Base-by-base conservation (phyloP, 1,284 basidiomycete genomes). In the Pseudozyma sp. region DNA sequence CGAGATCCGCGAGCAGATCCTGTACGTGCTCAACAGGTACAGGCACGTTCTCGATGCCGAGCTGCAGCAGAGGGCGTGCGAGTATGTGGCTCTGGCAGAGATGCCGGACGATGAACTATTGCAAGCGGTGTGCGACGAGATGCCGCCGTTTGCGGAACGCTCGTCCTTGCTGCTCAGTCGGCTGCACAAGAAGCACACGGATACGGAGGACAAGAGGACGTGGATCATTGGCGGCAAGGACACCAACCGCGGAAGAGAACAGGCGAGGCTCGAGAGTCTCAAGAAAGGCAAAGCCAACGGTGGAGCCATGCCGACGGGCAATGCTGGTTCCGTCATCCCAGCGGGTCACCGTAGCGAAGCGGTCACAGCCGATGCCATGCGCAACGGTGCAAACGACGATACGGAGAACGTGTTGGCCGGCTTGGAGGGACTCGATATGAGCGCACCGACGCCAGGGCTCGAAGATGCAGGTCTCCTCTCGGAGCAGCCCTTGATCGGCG, bases 21-120 rank as follows among this genome's bases (percentile, higher is more conserved):
- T 97, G 80, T 93, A 92, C 84, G 94, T 99, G 69, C 96, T 99
- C 81, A 94, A 97, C 79, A 92, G 94, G n/a, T 99, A 97, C 85
- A 59, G 59, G 11, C 94, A 97, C 82, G 94, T 98, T 37, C 89
- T 99, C n/a, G 96, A 99, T 84, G 91, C 95, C 19, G 97, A 99
- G 82, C 88, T 99, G 5, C 97, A 99, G 85, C 97, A 99, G 85
- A 90, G 97, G 48, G 97, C 97, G 44, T 99, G 96, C 73, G 82
- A 84, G 62, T 81, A 82, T 46, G 70, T 80, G 5, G 78, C 75
- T 45, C 69, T 82, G 35, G 77, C 77, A 13, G 60, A 79, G 72
- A 48, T 80, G 56, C 66, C 77, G 7, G 91, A 94, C 44, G 94
- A 98, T 81, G 94, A 95, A 79, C 88, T 98, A 43, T 87, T 99